Percentiles rank a stretch among this genome's conserved stretches.
These are phyloP conservation scores for Nannizziopsis arthrosporioides DNA, from an alignment of 2,329 filamentous ascomycete species.

Conservation along the genomic window DNA sequence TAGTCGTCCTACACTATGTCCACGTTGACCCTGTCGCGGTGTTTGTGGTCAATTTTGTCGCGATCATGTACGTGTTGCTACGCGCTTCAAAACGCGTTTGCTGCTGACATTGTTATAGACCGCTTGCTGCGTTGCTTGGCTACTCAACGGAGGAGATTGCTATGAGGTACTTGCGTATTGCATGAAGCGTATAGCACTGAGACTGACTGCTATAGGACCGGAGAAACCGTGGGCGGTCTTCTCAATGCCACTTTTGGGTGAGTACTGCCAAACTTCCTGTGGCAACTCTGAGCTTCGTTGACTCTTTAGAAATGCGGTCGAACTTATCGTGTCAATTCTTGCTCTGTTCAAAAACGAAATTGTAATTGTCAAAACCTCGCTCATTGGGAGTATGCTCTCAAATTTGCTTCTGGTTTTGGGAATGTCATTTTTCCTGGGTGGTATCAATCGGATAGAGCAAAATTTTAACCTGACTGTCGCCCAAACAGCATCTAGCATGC, in stretches of 20 bases:
- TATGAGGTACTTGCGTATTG: conserved; percentile 19
- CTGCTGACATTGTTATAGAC: conserved; percentile 28
- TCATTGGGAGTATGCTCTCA: conserved; percentile 84
- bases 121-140: conserved; percentile 72
- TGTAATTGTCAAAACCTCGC: conserved; percentile 78
- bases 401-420: conserved; percentile 82
- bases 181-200: background rate
- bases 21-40: conserved; percentile 49
- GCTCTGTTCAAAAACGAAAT: conserved; percentile 64
- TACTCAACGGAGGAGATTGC: conserved; percentile 88
- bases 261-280: background rate
- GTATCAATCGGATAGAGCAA: conserved; percentile 66
- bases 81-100: background rate
- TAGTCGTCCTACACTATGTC: conserved; percentile 56
- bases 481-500: conserved; percentile 71
- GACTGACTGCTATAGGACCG: conserved; percentile 37
- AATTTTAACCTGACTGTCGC: conserved; percentile 87
- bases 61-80: conserved; percentile 49
- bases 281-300: background rate
- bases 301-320: conserved; percentile 59
- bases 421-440: conserved; percentile 85
- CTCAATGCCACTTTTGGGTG: conserved; percentile 81
- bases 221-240: conserved; percentile 77
- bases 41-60: conserved; percentile 86
- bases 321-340: conserved; percentile 79